These are phyloP conservation scores for Tricholoma furcatifolium DNA, from an alignment of 768 basidiomycete species.

Conservation along the genomic window DNA sequence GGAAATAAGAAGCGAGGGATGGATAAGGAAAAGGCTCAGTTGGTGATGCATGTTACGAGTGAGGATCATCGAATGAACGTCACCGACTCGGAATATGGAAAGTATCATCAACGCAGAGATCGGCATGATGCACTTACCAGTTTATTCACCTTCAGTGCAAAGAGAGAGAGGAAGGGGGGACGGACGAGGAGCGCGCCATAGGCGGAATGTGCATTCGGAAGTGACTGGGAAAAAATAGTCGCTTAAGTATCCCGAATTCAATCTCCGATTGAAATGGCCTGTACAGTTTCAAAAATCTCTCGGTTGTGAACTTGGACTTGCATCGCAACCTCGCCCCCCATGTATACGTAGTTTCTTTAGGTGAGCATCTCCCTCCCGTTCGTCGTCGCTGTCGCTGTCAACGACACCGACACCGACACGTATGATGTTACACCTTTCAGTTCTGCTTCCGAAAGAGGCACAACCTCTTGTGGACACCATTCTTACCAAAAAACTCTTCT, in stretches of 20 bases:
- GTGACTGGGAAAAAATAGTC: neutral
- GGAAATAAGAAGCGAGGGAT: slow-evolving; percentile 13
- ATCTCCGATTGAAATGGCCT: slow-evolving; percentile 34
- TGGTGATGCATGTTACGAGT: slow-evolving; percentile 81
- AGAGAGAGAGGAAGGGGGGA: neutral
- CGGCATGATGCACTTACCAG: slow-evolving; percentile 29
- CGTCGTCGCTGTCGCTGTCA: neutral
- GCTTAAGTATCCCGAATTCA: slow-evolving; percentile 7
- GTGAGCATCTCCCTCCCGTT: slow-evolving; percentile 19
- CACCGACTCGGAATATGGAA: slow-evolving; percentile 74
- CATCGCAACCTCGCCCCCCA: neutral
- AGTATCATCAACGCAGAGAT: slow-evolving; percentile 54
- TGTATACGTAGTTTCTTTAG: neutral
- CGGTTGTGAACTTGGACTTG: slow-evolving; percentile 7
- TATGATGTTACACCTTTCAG: slow-evolving; percentile 19
- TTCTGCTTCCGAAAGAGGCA: slow-evolving; percentile 83
- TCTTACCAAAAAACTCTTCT: slow-evolving; percentile 58
- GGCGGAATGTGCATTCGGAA: neutral
- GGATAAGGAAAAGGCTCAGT: slow-evolving; percentile 37
- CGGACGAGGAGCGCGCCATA: neutral
- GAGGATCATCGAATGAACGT: slow-evolving; percentile 64
- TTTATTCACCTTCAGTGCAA: neutral
- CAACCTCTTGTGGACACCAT: slow-evolving; percentile 73
- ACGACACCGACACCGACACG: neutral
- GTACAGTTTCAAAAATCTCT: slow-evolving; percentile 34